These are phyloP conservation scores for Lipomyces mesembrius DNA, from an alignment of 805 yeast species.

Conservation along the genomic window DNA sequence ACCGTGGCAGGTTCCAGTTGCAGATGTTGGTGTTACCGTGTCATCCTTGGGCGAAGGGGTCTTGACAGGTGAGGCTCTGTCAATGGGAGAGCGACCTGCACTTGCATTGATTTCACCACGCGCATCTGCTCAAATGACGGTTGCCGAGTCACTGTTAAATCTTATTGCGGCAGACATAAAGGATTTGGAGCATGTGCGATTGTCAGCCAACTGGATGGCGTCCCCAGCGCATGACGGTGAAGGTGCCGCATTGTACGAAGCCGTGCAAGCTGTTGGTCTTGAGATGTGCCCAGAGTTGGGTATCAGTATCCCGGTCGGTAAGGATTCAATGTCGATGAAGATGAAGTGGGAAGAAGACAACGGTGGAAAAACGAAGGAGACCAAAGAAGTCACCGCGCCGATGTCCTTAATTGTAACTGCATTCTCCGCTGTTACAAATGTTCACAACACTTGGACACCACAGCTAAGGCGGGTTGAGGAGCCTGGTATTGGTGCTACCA, in stretches of 20 bases:
- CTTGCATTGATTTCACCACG: slow-evolving; percentile 84
- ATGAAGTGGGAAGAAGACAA: slow-evolving; percentile 79
- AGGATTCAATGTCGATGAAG: slow-evolving; percentile 98
- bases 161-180: slow-evolving; percentile 87
- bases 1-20: slow-evolving; percentile 99
- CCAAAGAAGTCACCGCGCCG: slow-evolving; percentile 92
- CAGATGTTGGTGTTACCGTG: slow-evolving; percentile 96
- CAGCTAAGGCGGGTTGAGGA: slow-evolving; percentile 58
- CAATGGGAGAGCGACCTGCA: slow-evolving; percentile 96
- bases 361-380: slow-evolving; percentile 46
- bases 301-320: slow-evolving; percentile 94
- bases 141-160: slow-evolving; percentile 91
- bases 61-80: slow-evolving; percentile 94
- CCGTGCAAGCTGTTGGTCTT: slow-evolving; percentile 93
- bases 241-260: slow-evolving; percentile 92
- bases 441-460: slow-evolving; percentile 96
- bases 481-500: slow-evolving; percentile 48
- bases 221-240: slow-evolving; percentile 95
- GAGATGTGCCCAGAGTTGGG: slow-evolving; percentile 94
- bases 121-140: slow-evolving; percentile 93
- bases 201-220: slow-evolving; percentile 99
- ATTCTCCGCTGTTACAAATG: slow-evolving; percentile 82
- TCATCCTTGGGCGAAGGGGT: slow-evolving; percentile 80
- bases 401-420: slow-evolving; percentile 89
- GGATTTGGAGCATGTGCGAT: slow-evolving; percentile 70